Base-by-base conservation (phyloP, 345 rosid genomes). In the Anacardium occidentale region DNA sequence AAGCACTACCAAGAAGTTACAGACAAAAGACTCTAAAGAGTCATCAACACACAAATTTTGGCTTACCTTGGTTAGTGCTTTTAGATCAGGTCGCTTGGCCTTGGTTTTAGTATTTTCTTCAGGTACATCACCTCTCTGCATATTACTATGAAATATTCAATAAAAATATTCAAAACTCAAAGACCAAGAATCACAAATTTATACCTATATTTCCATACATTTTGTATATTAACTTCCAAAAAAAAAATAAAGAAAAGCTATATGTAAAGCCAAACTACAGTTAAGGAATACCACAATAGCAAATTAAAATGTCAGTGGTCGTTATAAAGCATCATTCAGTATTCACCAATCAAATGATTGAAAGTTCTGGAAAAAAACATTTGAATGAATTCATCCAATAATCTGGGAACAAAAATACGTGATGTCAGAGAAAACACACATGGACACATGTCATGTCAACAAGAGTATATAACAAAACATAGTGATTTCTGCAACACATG, bases 1-100 rank as follows among this genome's bases (percentile, higher is more conserved):
- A 66, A 14, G 8, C 5, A 22, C 63, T 42, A n/a, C 54, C 25
- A 24, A 12, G 22, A 59, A 55, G 59, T 4, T 22, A 66, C 1
- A 7, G 14, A 56, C 3, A 48, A 21, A 9, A 25, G 47, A n/a
- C 32, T 7, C 34, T 21, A 25, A 51, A 61, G 65, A 76, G 59
- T 26, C 29, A 29, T 24, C 14, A 69, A 5, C 21, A 24, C 34
- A 69, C 42, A 48, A n/a, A 77, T 13, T 29, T 64, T 50, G 17
- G 83, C 95, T 74, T 88, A 79, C 98, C 96, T 86, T 83, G n/a
- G 92, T 57, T 61, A 87, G 40, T 24, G 93, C 97, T 83, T 91
- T 95, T 76, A 95, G 69, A 74, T 95, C 97, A 59, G 99, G 93
- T 75, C 98, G 87, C 73, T 74, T 88, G 74, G 84, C 64, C 76